Evolutionary conservation across 495 filamentous ascomycete genomes (phyloP).

Genomic region (Neurospora sp.): DNA sequence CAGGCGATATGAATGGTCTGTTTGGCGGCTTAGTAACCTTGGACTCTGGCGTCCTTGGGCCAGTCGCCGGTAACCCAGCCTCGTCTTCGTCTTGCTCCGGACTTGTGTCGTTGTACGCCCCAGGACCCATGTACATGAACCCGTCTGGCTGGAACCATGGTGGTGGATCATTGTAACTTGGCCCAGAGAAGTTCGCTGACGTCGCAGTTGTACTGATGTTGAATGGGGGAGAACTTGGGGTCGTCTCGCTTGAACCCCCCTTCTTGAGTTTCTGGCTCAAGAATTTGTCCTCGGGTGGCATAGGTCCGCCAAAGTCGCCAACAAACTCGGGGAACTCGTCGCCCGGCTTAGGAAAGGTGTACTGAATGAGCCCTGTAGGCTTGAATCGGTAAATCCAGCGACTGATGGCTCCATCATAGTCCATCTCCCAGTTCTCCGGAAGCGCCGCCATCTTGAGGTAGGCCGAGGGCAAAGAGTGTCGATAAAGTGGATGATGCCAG

Average conservation of each 20-base stretch:
- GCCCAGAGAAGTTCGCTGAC: constrained; percentile 6
- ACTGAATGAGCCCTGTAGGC: constrained; percentile 36
- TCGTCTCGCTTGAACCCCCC: not conserved
- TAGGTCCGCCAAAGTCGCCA: constrained; percentile 23
- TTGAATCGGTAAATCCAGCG: constrained; percentile 40
- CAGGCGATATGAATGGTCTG: constrained; percentile 8
- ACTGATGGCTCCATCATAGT: constrained; percentile 31
- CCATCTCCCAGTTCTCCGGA: constrained; percentile 37
- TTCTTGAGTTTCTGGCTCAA: constrained; percentile 26
- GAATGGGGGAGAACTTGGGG: not conserved
- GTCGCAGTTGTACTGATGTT: not conserved
- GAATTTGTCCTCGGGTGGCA: constrained; percentile 27
- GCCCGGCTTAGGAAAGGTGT: constrained; percentile 37
- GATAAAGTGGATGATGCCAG: not conserved
- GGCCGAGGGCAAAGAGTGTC: not conserved
- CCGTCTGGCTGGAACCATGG: constrained; percentile 31
- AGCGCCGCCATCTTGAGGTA: constrained; percentile 22
- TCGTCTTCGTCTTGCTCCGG: constrained; percentile 26
- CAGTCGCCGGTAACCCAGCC: constrained; percentile 2
- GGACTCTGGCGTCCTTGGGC: not conserved
- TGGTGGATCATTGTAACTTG: not conserved
- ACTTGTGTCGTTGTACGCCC: constrained; percentile 26
- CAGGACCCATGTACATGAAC: constrained; percentile 33
- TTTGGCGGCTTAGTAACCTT: not conserved
- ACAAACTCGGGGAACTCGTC: constrained; percentile 40